Percentiles rank a stretch among this genome's conserved stretches.
phyloP scores from a whole-genome alignment of 139 green algal genomes.

The Diplosphaera chodatii region DNA sequence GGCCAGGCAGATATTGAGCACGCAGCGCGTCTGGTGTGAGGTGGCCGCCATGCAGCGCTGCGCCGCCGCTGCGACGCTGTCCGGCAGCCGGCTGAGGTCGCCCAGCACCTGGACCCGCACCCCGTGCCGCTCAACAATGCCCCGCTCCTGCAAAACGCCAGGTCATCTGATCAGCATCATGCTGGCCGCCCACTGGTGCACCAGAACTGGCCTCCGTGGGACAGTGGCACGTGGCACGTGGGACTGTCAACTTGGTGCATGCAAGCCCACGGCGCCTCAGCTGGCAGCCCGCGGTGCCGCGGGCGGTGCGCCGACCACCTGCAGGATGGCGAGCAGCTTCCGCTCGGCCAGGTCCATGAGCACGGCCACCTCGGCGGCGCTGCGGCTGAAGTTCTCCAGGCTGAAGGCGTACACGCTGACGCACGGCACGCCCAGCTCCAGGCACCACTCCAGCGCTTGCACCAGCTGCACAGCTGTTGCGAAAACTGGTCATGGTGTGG shows the following conservation, averaged over 20 bases:
- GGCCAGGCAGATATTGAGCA: constrained; percentile 90
- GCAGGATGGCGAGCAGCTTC: constrained; percentile 63
- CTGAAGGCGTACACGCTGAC: constrained; percentile 93
- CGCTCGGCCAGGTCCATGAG: constrained; percentile 77
- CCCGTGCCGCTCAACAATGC: constrained; percentile 44
- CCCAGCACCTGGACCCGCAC: constrained; percentile 75
- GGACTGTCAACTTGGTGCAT: too few species aligned
- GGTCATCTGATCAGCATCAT: too few species aligned
- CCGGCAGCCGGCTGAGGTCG: constrained; percentile 63
- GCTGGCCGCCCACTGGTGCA: too few species aligned
- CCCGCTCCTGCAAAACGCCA: constrained; percentile 42
- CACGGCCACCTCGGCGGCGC: constrained; percentile 59
- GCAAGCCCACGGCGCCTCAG: too few species aligned
- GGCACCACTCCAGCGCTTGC: constrained; percentile 78
- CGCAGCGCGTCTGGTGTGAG: constrained; percentile 16
- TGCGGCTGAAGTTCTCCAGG: constrained; percentile 91
- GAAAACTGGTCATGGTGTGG: too few species aligned
- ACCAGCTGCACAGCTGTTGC: constrained; percentile 52
- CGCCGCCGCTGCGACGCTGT: constrained; percentile 57
- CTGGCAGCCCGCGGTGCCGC: too few species aligned
- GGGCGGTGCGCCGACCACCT: too few species aligned
- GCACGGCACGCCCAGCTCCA: constrained; percentile 71
- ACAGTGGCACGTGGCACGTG: too few species aligned
- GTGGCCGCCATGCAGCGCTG: constrained; percentile 62
- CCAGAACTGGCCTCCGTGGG: too few species aligned